phyloP scores from a whole-genome alignment of 2,329 filamentous ascomycete species.

The Fonsecaea monophora region DNA sequence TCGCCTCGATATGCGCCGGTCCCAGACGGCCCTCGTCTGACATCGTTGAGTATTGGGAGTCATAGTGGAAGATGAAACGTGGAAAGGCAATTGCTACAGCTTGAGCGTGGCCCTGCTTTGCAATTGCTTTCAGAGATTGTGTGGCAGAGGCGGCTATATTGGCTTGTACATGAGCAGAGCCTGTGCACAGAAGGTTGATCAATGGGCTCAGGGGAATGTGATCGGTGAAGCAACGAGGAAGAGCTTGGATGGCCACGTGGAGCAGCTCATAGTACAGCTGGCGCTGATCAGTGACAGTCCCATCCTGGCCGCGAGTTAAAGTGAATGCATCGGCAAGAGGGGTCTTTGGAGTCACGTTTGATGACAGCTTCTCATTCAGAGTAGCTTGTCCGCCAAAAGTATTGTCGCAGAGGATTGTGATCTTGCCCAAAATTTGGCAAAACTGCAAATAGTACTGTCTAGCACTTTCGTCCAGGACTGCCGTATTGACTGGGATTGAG shows the following conservation, averaged over 20 bases:
- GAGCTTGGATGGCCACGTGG: slow-evolving; percentile 91
- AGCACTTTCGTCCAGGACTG: slow-evolving; percentile 73
- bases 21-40: slow-evolving; percentile 97
- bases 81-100: slow-evolving; percentile 97
- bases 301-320: slow-evolving; percentile 82
- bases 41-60: slow-evolving; percentile 96
- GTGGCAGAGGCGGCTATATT: slow-evolving; percentile 93
- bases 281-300: slow-evolving; percentile 79
- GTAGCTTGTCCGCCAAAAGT: slow-evolving; percentile 96
- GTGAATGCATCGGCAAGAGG: slow-evolving; percentile 94
- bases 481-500: slow-evolving; percentile 60
- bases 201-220: slow-evolving; percentile 92
- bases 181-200: slow-evolving; percentile 93
- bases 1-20: slow-evolving; percentile 91
- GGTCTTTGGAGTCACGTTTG: slow-evolving; percentile 75
- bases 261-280: slow-evolving; percentile 95
- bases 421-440: slow-evolving; percentile 92
- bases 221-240: slow-evolving; percentile 89
- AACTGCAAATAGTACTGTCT: slow-evolving; percentile 89
- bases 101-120: slow-evolving; percentile 88
- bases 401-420: slow-evolving; percentile 95
- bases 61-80: slow-evolving; percentile 97
- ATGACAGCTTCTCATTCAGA: slow-evolving; percentile 91
- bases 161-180: slow-evolving; percentile 90
- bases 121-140: slow-evolving; percentile 92